phyloP scores from a whole-genome alignment of 163 green algal species.

The Chlorella variabilis region DNA sequence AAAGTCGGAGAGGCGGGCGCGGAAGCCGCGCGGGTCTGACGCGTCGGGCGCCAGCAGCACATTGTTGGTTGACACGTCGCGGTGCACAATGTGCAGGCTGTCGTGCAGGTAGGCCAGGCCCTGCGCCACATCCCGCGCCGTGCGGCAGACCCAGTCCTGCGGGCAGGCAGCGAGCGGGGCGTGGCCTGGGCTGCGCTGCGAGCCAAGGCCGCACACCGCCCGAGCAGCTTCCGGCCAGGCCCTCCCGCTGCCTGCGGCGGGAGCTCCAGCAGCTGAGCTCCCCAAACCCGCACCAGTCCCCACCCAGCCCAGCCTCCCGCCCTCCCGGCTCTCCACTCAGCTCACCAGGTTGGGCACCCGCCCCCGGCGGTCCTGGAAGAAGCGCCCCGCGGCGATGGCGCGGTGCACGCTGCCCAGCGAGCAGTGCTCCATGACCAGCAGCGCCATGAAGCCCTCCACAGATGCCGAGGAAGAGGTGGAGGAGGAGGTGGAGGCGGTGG shows the following conservation, averaged over 20 bases:
- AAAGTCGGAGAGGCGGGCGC: conserved; percentile 25
- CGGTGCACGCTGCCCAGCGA: conserved; percentile 25
- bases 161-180: no score
- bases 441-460: conserved; percentile 5
- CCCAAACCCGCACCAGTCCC: no score
- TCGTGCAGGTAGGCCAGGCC: conserved; percentile 24
- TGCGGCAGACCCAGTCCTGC: conserved; percentile 13
- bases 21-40: conserved; percentile 15
- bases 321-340: no score
- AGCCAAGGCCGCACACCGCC: no score
- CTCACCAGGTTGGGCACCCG: conserved; percentile 6
- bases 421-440: conserved; percentile 28
- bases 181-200: background rate
- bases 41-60: conserved; percentile 24
- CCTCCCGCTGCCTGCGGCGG: no score
- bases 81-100: conserved; percentile 8
- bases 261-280: no score
- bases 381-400: conserved; percentile 9
- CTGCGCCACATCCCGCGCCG: conserved; percentile 12
- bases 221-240: no score
- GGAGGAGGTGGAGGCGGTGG: background rate
- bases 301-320: no score
- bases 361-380: background rate
- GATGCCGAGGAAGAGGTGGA: background rate
- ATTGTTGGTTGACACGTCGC: conserved; percentile 31